phyloP scores from a whole-genome alignment of 2,329 filamentous ascomycete species.

The Lachnellula cervina region DNA sequence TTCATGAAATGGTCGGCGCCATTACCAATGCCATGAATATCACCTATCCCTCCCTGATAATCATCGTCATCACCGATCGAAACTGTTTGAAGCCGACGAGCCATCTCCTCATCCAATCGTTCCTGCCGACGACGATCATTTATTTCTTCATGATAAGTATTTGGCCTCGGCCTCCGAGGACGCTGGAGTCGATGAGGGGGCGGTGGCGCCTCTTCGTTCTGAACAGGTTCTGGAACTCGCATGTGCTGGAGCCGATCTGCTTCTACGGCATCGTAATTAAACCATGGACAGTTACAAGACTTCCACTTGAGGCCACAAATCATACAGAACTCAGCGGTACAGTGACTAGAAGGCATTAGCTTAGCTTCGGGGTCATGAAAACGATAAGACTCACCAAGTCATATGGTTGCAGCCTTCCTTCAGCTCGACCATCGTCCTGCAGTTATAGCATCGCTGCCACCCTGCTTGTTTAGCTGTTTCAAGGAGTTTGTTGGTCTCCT shows the following conservation, averaged over 20 bases:
- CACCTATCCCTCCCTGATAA: slow-evolving; percentile 42
- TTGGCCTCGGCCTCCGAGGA: slow-evolving; percentile 24
- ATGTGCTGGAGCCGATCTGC: slow-evolving; percentile 51
- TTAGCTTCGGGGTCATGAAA: not conserved
- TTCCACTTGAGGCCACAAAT: slow-evolving; percentile 80
- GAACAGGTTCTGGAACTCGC: slow-evolving; percentile 37
- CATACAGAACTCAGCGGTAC: slow-evolving; percentile 83
- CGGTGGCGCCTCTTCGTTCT: slow-evolving; percentile 24
- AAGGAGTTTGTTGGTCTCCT: slow-evolving; percentile 59
- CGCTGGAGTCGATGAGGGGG: slow-evolving; percentile 31
- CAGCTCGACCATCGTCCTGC: slow-evolving; percentile 69
- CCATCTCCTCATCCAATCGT: slow-evolving; percentile 44
- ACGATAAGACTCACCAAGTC: slow-evolving; percentile 61
- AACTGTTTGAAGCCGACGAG: slow-evolving; percentile 46
- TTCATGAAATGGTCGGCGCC: slow-evolving; percentile 55
- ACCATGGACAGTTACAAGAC: slow-evolving; percentile 76
- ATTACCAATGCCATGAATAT: slow-evolving; percentile 43
- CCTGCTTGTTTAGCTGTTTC: slow-evolving; percentile 61
- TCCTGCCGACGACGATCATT: slow-evolving; percentile 39
- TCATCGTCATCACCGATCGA: slow-evolving; percentile 30
- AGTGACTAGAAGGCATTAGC: slow-evolving; percentile 50
- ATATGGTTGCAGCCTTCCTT: slow-evolving; percentile 86
- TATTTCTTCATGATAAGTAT: slow-evolving; percentile 33
- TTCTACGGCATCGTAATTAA: slow-evolving; percentile 57
- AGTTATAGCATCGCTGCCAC: slow-evolving; percentile 73